Percentiles rank a stretch among this genome's conserved stretches.
These are phyloP conservation scores for Juncus inflexus DNA, from an alignment of 176 grass and related monocot genomes.

Conservation along the genomic window DNA sequence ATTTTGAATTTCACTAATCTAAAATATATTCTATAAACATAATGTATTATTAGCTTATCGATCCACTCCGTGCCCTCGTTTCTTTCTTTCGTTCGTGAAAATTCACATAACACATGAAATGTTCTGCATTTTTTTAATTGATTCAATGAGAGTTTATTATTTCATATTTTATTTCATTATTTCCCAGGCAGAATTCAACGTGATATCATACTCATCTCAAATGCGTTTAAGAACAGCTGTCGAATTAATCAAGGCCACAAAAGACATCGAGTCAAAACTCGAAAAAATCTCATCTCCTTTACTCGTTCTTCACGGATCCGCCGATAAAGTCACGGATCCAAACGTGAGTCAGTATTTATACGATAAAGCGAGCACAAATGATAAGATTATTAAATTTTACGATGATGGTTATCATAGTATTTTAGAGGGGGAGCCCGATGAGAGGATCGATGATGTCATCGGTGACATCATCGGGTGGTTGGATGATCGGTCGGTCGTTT, in stretches of 20 bases:
- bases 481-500: conserved; percentile 60
- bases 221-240: conserved; percentile 92
- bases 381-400: conserved; percentile 87
- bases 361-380: conserved; percentile 57
- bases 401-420: conserved; percentile 72
- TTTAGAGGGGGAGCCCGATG: conserved; percentile 84
- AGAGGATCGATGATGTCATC: conserved; percentile 59
- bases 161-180: neutral
- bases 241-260: conserved; percentile 79
- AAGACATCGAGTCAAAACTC: conserved; percentile 85
- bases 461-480: conserved; percentile 82
- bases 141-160: neutral
- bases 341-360: conserved; percentile 73
- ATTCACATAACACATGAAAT: too few relatives aligned
- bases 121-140: neutral
- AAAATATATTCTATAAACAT: too few relatives aligned
- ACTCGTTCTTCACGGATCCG: conserved; percentile 93
- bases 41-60: too few relatives aligned
- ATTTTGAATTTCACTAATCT: too few relatives aligned
- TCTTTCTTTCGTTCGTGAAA: too few relatives aligned
- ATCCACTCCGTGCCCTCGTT: too few relatives aligned
- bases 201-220: conserved; percentile 64
- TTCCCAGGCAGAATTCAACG: conserved; percentile 85
- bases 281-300: conserved; percentile 70
- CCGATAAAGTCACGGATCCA: conserved; percentile 88